A percentile compares a stretch with the other conserved stretches of the same genome.
phyloP scores from a whole-genome alignment of 108 stramenopile species.

The Cyclotella distinguenda region DNA sequence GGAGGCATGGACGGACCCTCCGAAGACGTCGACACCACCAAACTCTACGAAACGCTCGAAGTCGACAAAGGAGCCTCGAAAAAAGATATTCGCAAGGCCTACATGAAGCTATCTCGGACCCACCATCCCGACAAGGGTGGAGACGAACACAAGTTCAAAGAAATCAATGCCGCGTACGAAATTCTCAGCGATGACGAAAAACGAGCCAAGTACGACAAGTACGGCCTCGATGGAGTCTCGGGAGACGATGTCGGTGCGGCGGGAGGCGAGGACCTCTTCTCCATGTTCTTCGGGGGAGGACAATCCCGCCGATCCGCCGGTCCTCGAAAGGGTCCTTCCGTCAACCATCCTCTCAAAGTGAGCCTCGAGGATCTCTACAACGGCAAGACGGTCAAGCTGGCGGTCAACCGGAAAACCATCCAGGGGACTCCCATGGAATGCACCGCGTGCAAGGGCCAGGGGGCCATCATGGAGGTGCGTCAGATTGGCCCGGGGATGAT shows the following conservation, averaged over 20 bases:
- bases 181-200: constrained; percentile 88
- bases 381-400: constrained; percentile 94
- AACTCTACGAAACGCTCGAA: constrained; percentile 84
- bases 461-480: constrained; percentile 80
- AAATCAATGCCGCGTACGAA: constrained; percentile 86
- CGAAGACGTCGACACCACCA: constrained; percentile 76
- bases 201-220: constrained; percentile 87
- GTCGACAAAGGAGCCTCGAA: constrained; percentile 66
- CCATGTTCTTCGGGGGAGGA: constrained; percentile 92
- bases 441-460: constrained; percentile 79
- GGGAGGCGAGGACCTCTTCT: constrained; percentile 92
- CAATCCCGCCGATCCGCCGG: constrained; percentile 50
- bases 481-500: constrained; percentile 94
- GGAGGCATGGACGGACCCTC: constrained; percentile 49
- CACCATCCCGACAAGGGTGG: constrained; percentile 86
- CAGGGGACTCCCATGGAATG: constrained; percentile 75
- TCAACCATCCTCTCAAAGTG: constrained; percentile 91
- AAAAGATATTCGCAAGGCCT: constrained; percentile 87
- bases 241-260: constrained; percentile 65
- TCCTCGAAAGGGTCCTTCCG: constrained; percentile 91
- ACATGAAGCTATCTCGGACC: constrained; percentile 58
- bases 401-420: constrained; percentile 88
- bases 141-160: constrained; percentile 86
- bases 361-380: constrained; percentile 94
- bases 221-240: constrained; percentile 89